A percentile compares a stretch with the other conserved stretches of the same genome.
Evolutionary conservation across 169 alveolate genomes (phyloP).

Genomic region (Eimeria necatrix): DNA sequence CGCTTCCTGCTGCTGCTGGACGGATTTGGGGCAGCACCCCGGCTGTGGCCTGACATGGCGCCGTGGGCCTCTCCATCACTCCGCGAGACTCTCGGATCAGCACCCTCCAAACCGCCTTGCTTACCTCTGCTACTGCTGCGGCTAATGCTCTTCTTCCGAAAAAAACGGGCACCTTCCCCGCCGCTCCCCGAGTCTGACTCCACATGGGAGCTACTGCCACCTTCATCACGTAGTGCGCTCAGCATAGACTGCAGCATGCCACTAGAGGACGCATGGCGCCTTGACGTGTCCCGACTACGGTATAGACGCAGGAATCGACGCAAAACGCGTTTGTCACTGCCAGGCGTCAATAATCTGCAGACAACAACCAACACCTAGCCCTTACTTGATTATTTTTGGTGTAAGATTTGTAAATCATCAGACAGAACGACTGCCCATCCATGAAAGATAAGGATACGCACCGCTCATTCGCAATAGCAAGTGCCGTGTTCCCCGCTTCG

Average conservation of each 20-base stretch:
- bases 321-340: slow-evolving; percentile 82
- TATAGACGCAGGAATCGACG: slow-evolving; percentile 77
- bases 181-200: slow-evolving; percentile 79
- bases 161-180: slow-evolving; percentile 69
- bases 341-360: slow-evolving; percentile 80
- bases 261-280: slow-evolving; percentile 66
- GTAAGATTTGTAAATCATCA: too few species aligned
- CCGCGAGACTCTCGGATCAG: slow-evolving; percentile 67
- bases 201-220: slow-evolving; percentile 76
- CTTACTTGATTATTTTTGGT: too few species aligned
- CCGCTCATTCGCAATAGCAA: slow-evolving; percentile 80
- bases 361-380: not conserved
- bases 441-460: not conserved
- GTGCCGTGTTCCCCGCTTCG: slow-evolving; percentile 78
- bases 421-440: too few species aligned
- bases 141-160: slow-evolving; percentile 74
- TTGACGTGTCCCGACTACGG: slow-evolving; percentile 76
- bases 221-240: slow-evolving; percentile 75
- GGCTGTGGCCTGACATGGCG: slow-evolving; percentile 41
- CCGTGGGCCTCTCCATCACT: slow-evolving; percentile 74
- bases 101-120: slow-evolving; percentile 65
- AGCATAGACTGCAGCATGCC: slow-evolving; percentile 74
- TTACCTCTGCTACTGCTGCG: slow-evolving; percentile 80
- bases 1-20: slow-evolving; percentile 75
- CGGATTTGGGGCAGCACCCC: slow-evolving; percentile 71